Percentiles rank a stretch among this genome's conserved stretches.
These are phyloP conservation scores for Cystoderma amianthinum DNA, from an alignment of 768 basidiomycete species.

Conservation along the genomic window DNA sequence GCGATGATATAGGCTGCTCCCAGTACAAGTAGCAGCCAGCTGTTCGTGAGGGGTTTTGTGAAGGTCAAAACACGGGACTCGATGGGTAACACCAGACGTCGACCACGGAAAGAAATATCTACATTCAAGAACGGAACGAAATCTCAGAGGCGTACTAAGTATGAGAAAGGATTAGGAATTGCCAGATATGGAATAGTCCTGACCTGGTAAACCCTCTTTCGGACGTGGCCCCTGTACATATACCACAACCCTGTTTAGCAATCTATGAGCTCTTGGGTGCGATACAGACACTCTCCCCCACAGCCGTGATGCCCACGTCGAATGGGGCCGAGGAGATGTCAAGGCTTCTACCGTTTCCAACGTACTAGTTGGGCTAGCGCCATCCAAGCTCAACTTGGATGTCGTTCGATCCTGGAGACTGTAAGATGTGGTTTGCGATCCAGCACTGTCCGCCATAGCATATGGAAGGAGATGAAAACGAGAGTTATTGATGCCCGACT, in stretches of 20 bases:
- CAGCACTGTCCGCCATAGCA: not conserved
- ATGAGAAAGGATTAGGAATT: too few relatives aligned
- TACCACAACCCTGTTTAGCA: conserved; percentile 10
- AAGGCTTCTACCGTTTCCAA: conserved; percentile 1
- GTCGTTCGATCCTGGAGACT: not conserved
- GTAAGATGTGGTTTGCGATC: not conserved
- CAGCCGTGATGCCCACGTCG: conserved; percentile 11
- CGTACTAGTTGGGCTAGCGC: not conserved
- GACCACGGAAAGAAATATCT: conserved; percentile 28
- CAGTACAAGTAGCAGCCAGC: conserved; percentile 50
- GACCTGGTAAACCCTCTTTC: conserved; percentile 43
- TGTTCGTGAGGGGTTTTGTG: conserved; percentile 44
- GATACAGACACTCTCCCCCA: conserved; percentile 3
- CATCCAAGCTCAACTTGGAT: not conserved
- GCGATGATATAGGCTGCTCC: conserved; percentile 59
- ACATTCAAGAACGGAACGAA: conserved; percentile 50
- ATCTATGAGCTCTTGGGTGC: conserved; percentile 12
- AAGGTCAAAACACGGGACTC: conserved; percentile 46
- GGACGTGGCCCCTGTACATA: conserved; percentile 60
- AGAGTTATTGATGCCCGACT: not conserved
- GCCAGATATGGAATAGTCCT: conserved; percentile 13
- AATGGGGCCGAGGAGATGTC: not conserved
- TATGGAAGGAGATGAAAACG: not conserved
- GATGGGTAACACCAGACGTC: conserved; percentile 33
- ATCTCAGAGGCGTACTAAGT: conserved; percentile 26